These are phyloP conservation scores for Calonectria henricotiae DNA, from an alignment of 2,329 filamentous ascomycete species.

Conservation along the genomic window DNA sequence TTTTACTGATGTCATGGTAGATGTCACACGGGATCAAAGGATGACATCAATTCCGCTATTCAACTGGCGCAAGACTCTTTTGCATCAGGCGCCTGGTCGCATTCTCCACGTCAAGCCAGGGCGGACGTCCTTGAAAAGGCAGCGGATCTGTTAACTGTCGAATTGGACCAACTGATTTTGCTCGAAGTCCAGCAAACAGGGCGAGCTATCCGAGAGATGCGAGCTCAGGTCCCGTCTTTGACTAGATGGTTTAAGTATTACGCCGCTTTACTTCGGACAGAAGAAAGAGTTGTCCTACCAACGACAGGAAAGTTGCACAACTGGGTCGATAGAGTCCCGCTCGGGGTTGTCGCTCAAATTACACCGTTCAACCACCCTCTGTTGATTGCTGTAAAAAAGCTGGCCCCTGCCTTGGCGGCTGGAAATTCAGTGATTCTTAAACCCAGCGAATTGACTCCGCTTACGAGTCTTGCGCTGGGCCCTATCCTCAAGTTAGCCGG, in stretches of 20 bases:
- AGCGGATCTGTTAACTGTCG: conserved; percentile 68
- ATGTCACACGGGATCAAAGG: conserved; percentile 53
- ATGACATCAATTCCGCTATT: conserved; percentile 54
- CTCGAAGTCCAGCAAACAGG: conserved; percentile 80
- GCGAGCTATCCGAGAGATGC: conserved; percentile 79
- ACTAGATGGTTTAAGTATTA: conserved; percentile 83
- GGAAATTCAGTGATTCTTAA: conserved; percentile 76
- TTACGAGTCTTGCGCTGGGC: conserved; percentile 74
- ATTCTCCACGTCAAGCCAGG: conserved; percentile 70
- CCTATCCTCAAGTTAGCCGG: conserved; percentile 77
- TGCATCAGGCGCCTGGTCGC: conserved; percentile 78
- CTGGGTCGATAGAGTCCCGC: conserved; percentile 69
- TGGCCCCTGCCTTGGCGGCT: conserved; percentile 73
- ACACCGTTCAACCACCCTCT: conserved; percentile 75
- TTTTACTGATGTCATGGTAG: conserved; percentile 34
- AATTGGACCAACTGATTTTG: conserved; percentile 71
- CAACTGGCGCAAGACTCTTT: conserved; percentile 75
- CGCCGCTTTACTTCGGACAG: conserved; percentile 76
- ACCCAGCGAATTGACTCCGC: conserved; percentile 75
- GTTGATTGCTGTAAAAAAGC: conserved; percentile 73
- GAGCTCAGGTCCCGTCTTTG: conserved; percentile 77
- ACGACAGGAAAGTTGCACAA: conserved; percentile 75
- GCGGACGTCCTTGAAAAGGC: conserved; percentile 76
- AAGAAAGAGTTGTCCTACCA: conserved; percentile 77
- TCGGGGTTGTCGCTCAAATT: conserved; percentile 73